A percentile compares a stretch with the other conserved stretches of the same genome.
These are phyloP conservation scores for Pinus tabuliformis DNA, from an alignment of 75 land plant genomes.

Conservation along the genomic window DNA sequence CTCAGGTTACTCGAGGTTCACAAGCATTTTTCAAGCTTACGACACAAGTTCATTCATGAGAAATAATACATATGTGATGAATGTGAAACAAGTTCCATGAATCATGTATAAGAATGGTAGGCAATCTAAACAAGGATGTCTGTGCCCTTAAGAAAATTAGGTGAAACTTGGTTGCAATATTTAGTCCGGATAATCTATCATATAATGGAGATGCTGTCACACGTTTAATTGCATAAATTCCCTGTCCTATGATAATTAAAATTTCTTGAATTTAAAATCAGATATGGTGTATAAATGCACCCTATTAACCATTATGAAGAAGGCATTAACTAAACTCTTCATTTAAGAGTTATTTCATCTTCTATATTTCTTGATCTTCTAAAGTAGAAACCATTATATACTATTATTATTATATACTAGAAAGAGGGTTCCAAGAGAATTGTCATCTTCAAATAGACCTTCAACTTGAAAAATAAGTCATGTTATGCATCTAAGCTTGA, in stretches of 20 bases:
- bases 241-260: too few species aligned
- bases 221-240: too few species aligned
- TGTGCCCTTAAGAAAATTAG: not conserved
- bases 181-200: too few species aligned
- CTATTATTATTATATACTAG: not conserved
- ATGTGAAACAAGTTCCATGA: not conserved
- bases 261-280: not conserved
- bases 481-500: not conserved
- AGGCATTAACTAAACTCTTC: not conserved
- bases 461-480: not conserved
- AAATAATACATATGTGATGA: not conserved
- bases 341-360: not conserved
- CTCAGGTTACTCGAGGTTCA: not conserved
- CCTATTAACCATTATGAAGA: not conserved
- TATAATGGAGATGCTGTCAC: too few species aligned
- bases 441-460: not conserved
- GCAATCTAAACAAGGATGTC: not conserved
- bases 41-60: not conserved
- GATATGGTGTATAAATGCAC: not conserved
- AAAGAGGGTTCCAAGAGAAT: not conserved
- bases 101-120: not conserved
- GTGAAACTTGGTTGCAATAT: too few species aligned
- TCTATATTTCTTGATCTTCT: not conserved
- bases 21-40: not conserved
- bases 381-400: not conserved